Evolutionary conservation across 129 eudicot species (phyloP).

Genomic region (Helianthus annuus): HanXRQr2.0-SUNRISE NC_035436.2:173490967-173491466

Average conservation of each 20-base stretch:
- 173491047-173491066: constrained; percentile 40
- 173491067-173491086: constrained; percentile 44
- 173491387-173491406: not conserved
- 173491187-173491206: constrained; percentile 73
- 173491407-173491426: not conserved
- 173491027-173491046: constrained; percentile 49
- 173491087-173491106: constrained; percentile 79
- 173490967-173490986: constrained; percentile 57
- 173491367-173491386: constrained; percentile 29
- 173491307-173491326: constrained; percentile 73
- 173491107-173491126: constrained; percentile 73
- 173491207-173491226: constrained; percentile 64
- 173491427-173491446: not conserved
- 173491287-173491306: constrained; percentile 96
- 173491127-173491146: constrained; percentile 47
- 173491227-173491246: constrained; percentile 56
- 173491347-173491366: constrained; percentile 82
- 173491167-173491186: constrained; percentile 90
- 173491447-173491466: not conserved
- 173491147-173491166: constrained; percentile 47
- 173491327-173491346: constrained; percentile 88
- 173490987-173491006: constrained; percentile 79
- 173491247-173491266: constrained; percentile 56
- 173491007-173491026: constrained; percentile 56
- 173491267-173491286: constrained; percentile 70